A percentile compares a stretch with the other conserved stretches of the same genome.
Conservation (phyloP, 768 basidiomycete genomes). For the Coprinopsis strossmayeri region DNA sequence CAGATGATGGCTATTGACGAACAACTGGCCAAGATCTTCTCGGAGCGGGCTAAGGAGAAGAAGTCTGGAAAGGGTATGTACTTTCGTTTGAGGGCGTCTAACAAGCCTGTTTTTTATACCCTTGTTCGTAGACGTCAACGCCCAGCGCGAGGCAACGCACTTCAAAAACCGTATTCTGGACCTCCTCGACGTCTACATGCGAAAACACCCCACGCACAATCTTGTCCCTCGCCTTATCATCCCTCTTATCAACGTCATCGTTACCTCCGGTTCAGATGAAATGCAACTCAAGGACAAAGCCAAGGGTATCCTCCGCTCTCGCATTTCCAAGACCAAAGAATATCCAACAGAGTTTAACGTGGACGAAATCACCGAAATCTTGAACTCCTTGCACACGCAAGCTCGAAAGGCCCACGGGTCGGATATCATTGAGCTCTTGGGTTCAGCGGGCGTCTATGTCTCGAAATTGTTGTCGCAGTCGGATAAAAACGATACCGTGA, state of each 20-base stretch:
- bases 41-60: conserved; percentile 52
- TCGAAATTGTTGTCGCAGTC: conserved; percentile 39
- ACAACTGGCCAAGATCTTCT: conserved; percentile 85
- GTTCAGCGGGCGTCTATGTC: conserved; percentile 66
- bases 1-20: conserved; percentile 98
- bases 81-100: neutral
- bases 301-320: conserved; percentile 64
- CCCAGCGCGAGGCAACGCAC: conserved; percentile 85
- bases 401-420: conserved; percentile 60
- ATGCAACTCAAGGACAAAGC: conserved; percentile 88
- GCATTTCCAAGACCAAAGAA: conserved; percentile 72
- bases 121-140: conserved; percentile 44
- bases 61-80: conserved; percentile 59
- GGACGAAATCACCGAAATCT: conserved; percentile 37
- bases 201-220: conserved; percentile 70
- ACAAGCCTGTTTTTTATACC: neutral
- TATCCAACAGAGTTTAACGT: conserved; percentile 37
- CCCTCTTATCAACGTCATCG: conserved; percentile 73
- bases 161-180: conserved; percentile 97
- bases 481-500: conserved; percentile 38
- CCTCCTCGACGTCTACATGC: conserved; percentile 81
- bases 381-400: conserved; percentile 63
- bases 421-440: conserved; percentile 58
- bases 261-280: conserved; percentile 66
- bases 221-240: conserved; percentile 60